Evolutionary conservation across 768 basidiomycete species (phyloP).

Genomic region (Glaciozyma martinii): DNA sequence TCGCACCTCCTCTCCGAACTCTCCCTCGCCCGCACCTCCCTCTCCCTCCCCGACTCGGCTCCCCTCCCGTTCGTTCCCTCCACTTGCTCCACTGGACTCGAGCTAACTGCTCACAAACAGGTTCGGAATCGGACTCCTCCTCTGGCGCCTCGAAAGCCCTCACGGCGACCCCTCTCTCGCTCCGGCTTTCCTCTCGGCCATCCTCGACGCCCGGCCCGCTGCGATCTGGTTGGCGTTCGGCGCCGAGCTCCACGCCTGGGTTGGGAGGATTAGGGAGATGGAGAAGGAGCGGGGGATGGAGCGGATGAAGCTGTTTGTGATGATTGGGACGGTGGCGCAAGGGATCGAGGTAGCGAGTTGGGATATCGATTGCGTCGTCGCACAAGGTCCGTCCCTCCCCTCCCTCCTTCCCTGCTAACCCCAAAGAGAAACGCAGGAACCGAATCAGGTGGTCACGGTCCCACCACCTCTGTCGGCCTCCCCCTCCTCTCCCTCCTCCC

Average conservation of each 20-base stretch:
- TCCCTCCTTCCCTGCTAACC: not conserved
- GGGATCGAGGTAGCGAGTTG: conserved; percentile 57
- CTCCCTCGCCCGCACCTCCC: not conserved
- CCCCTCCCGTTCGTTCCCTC: conserved; percentile 9
- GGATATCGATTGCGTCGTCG: conserved; percentile 65
- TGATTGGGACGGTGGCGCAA: conserved; percentile 55
- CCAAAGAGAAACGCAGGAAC: conserved; percentile 47
- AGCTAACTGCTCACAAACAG: conserved; percentile 19
- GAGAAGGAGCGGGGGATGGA: conserved; percentile 2
- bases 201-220: not conserved
- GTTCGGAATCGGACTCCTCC: conserved; percentile 66
- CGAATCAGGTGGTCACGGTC: conserved; percentile 73
- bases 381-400: conserved; percentile 52
- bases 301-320: conserved; percentile 48
- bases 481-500: conserved; percentile 38
- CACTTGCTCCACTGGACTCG: not conserved
- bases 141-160: conserved; percentile 55
- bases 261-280: not conserved
- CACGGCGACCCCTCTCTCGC: not conserved
- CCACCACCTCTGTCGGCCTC: conserved; percentile 44
- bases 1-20: conserved; percentile 7
- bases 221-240: conserved; percentile 5
- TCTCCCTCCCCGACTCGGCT: not conserved
- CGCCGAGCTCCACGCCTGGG: not conserved
- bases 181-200: not conserved